Percentiles rank a stretch among this genome's conserved stretches.
Conservation (phyloP, 192 early-diverging fungal genomes). For the Spizellomyces sp. region DNA sequence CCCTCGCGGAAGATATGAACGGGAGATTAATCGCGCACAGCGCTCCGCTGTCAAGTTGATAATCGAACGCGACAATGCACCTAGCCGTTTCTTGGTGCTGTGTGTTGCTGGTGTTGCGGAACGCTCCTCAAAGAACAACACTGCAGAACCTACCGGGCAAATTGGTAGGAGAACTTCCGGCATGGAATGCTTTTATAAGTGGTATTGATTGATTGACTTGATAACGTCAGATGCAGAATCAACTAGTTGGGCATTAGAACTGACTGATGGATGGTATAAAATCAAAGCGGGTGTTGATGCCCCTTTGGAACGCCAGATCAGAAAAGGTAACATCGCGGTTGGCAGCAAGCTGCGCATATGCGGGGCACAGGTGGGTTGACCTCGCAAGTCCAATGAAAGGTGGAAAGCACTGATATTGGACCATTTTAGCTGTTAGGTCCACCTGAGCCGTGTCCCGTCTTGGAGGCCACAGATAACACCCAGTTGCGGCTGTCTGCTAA, state of each 20-base stretch:
- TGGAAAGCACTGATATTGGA: not conserved
- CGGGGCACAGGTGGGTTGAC: conserved; percentile 50
- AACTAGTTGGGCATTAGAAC: conserved; percentile 29
- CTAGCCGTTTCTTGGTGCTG: conserved; percentile 61
- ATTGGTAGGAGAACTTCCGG: too few species aligned
- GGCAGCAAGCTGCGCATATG: conserved; percentile 65
- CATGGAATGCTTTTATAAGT: too few species aligned
- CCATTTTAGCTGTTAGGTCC: conserved; percentile 10
- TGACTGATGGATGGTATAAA: conserved; percentile 78
- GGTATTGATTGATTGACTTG: too few species aligned
- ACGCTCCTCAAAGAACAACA: not conserved
- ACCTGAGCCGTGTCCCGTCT: conserved; percentile 35
- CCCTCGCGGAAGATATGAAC: conserved; percentile 50
- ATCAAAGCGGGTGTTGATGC: conserved; percentile 58
- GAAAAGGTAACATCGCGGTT: conserved; percentile 45
- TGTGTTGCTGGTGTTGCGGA: conserved; percentile 54
- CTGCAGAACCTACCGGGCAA: conserved; percentile 1
- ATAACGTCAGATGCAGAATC: too few species aligned
- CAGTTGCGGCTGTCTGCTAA: conserved; percentile 56
- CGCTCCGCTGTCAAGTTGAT: conserved; percentile 65
- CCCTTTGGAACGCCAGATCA: conserved; percentile 39
- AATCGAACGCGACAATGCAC: conserved; percentile 64
- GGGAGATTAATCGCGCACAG: conserved; percentile 64
- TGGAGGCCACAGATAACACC: conserved; percentile 38
- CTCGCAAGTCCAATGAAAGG: not conserved